Evolutionary conservation across 2,329 filamentous ascomycete species (phyloP), one percentile per base, ranked within the genome.

Genomic region (Penicillium nordicum): DNA sequence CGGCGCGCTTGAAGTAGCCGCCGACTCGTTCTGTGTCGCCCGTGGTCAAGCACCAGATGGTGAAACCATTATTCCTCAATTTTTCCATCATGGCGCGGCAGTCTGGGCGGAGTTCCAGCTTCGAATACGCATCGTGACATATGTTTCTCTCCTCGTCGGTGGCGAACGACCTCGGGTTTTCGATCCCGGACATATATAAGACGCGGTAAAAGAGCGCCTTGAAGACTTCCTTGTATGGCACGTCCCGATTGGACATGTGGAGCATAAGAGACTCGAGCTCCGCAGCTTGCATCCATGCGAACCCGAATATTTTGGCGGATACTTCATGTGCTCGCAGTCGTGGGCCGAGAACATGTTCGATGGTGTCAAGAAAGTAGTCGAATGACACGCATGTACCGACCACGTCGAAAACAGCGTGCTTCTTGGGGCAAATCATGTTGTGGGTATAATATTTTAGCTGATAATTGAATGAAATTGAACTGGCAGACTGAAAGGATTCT

Each of bases 1-100:
- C 79, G 0, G 70, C 78, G 0, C 72, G 68, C n/a, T 71, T 63
- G 58, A 85, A 83, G 58, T 84, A 85, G 0, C 80, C 81, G 8
- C 71, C 64, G 3, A 84, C 82, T 6, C 82, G 70, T 46, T 74
- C 67, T 3, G 72, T 64, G 62, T 84, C 82, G 1, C 79, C 82
- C 0, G 80, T 79, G 0, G 82, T 84, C 27, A 84, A 72, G 32
- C 74, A 78, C 81, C 82, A 84, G 5, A 83, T 76, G 0, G 77
- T 80, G 57, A 82, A 84, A 0, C 81, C 79, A 0, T 68, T 72
- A 0, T 70, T 71, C 4, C 78, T 68, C 41, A 84, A 65, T 23
- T 70, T 74, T 16, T 70, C 63, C 38, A 79, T 71, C 42, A 72
- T 73, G 25, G 76, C 72, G 21, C 67, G 66, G 0, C 68, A 67